Evolutionary conservation across 352 stramenopile genomes (phyloP).

Genomic region (Phytophthora idaei): DNA sequence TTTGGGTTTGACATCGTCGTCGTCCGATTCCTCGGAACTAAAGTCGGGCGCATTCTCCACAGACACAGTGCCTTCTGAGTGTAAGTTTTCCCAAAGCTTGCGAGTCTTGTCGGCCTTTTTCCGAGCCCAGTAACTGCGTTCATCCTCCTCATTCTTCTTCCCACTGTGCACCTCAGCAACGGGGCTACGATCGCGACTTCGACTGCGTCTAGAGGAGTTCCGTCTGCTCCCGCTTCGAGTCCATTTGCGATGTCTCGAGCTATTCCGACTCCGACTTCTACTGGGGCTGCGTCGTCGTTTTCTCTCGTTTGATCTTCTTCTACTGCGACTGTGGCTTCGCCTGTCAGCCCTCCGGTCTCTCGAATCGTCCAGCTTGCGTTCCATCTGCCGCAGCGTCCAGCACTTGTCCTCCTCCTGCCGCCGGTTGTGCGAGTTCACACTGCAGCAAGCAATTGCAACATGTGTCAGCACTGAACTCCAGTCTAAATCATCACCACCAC

Average conservation of each 20-base stretch:
- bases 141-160: constrained; percentile 22
- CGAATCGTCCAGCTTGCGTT: constrained; percentile 37
- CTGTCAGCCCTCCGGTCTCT: constrained; percentile 7
- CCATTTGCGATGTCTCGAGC: background rate
- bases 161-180: background rate
- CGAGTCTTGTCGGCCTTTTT: constrained; percentile 66
- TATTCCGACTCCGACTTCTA: constrained; percentile 23
- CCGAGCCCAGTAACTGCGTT: constrained; percentile 58
- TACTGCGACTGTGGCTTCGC: constrained; percentile 31
- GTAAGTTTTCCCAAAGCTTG: constrained; percentile 57
- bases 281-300: constrained; percentile 16
- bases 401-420: constrained; percentile 69
- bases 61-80: constrained; percentile 43
- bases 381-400: constrained; percentile 56
- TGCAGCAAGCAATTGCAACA: constrained; percentile 14
- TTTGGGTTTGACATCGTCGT: constrained; percentile 45
- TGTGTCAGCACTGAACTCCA: background rate
- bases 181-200: constrained; percentile 18
- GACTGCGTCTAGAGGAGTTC: constrained; percentile 17
- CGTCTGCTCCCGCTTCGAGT: constrained; percentile 7
- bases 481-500: background rate
- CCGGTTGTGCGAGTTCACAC: constrained; percentile 67
- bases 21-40: constrained; percentile 45
- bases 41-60: constrained; percentile 62
- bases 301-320: background rate